These are phyloP conservation scores for Kodamaea ohmeri DNA, from an alignment of 1,139 yeast species.

Conservation along the genomic window DNA sequence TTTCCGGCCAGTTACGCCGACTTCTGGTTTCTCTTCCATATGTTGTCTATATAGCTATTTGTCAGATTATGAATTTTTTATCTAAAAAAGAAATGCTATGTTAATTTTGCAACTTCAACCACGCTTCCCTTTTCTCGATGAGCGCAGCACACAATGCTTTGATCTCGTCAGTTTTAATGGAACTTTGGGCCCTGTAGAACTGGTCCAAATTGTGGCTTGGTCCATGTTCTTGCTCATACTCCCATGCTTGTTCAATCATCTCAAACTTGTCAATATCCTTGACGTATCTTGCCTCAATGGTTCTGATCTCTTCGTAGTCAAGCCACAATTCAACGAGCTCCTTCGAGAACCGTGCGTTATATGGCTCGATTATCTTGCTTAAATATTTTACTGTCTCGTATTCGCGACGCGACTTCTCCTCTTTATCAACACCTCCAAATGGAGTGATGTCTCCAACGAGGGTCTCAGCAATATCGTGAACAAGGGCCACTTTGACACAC, in stretches of 20 bases:
- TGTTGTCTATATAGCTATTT: constrained; percentile 2
- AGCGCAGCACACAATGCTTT: constrained; percentile 68
- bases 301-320: constrained; percentile 84
- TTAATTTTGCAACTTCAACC: constrained; percentile 7
- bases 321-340: constrained; percentile 78
- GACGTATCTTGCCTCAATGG: constrained; percentile 82
- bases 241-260: constrained; percentile 86
- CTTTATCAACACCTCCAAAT: constrained; percentile 63
- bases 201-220: constrained; percentile 60
- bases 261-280: constrained; percentile 95
- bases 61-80: not conserved
- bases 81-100: not conserved
- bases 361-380: constrained; percentile 57
- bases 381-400: constrained; percentile 68
- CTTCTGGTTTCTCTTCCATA: constrained; percentile 30
- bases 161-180: constrained; percentile 73
- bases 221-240: constrained; percentile 70
- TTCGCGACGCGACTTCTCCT: constrained; percentile 79
- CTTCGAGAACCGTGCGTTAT: constrained; percentile 59
- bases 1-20: constrained; percentile 63
- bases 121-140: constrained; percentile 52
- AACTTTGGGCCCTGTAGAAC: constrained; percentile 61
- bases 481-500: constrained; percentile 82
- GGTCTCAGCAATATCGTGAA: constrained; percentile 93
- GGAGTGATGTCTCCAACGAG: constrained; percentile 96